Evolutionary conservation across 352 stramenopile species (phyloP), one percentile per base, ranked within the genome.

Genomic region (Pseudoperonospora humuli): DNA sequence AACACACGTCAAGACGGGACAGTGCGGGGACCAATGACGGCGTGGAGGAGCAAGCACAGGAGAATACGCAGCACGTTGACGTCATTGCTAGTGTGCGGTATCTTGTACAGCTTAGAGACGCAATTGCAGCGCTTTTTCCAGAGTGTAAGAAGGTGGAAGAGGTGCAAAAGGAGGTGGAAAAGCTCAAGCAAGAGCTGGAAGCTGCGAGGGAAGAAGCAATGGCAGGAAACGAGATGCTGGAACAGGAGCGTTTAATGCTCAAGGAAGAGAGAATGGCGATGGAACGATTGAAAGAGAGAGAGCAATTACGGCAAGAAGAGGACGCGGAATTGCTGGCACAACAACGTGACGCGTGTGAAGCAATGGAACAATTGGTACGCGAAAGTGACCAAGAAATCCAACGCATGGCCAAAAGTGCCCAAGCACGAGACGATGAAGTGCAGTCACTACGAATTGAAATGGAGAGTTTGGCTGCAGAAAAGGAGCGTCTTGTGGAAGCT

Each of bases 371-470:
- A 9, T 25, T 73, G 17, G 41, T 84, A 14, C 43, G 46, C 3
- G 56, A 64, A 7, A 70, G 65, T 7, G 66, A 83, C 31, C 53
- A 73, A 26, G 58, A 79, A 35, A 64, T 78, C 18, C 45, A 45
- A 13, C 39, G 51, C 3, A 61, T 86, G 32, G 62, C 62, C 29
- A 24, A 53, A 13, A 56, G 61, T 21, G 61, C 55, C 6, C 45
- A 51, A 26, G 32, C 35, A 18, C 57, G 45, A 25, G 58, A 55
- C 13, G 62, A 70, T 13, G 52, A 74, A 40, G 43, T 75, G 28
- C 45, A 75, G 26, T 40, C 34, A 0, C 5, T 66, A 17, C 43
- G 42, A 35, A 39, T 61, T 6, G 47, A 71, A 13, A 20, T 76
- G 7, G 54, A 57, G 11, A 40, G 38, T 14, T 48, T 69, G 33